phyloP scores from a whole-genome alignment of 2,329 filamentous ascomycete species.

The Escovopsis sp. region DNA sequence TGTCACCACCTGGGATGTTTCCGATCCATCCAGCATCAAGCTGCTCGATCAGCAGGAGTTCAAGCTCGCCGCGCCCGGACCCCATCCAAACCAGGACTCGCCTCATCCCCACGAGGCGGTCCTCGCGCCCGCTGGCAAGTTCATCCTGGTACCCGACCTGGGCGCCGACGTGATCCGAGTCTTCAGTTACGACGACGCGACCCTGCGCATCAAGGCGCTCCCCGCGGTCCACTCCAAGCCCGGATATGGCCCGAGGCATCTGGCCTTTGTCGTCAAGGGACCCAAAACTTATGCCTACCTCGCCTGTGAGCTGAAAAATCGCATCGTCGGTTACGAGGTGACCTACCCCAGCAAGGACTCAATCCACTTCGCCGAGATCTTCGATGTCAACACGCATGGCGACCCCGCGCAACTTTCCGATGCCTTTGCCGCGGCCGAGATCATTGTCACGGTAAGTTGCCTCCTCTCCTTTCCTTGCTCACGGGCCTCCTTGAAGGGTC shows the following conservation, averaged over 20 bases:
- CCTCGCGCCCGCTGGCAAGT: conserved; percentile 49
- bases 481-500: neutral
- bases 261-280: conserved; percentile 35
- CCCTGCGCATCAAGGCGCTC: conserved; percentile 25
- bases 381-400: conserved; percentile 33
- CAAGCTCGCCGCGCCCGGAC: conserved; percentile 22
- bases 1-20: conserved; percentile 30
- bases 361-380: conserved; percentile 32
- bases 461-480: neutral
- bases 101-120: conserved; percentile 52
- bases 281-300: conserved; percentile 42
- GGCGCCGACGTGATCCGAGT: conserved; percentile 46
- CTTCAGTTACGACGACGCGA: conserved; percentile 33
- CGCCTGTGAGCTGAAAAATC: conserved; percentile 45
- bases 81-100: conserved; percentile 32
- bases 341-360: conserved; percentile 28
- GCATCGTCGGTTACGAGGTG: conserved; percentile 41
- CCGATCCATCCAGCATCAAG: conserved; percentile 21
- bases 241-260: conserved; percentile 52
- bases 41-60: conserved; percentile 24
- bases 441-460: conserved; percentile 39
- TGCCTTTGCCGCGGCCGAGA: conserved; percentile 37
- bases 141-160: conserved; percentile 50
- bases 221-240: conserved; percentile 27
- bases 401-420: conserved; percentile 24